phyloP scores from a whole-genome alignment of 75 land plant genomes.

The Selaginella tamariscina region DNA sequence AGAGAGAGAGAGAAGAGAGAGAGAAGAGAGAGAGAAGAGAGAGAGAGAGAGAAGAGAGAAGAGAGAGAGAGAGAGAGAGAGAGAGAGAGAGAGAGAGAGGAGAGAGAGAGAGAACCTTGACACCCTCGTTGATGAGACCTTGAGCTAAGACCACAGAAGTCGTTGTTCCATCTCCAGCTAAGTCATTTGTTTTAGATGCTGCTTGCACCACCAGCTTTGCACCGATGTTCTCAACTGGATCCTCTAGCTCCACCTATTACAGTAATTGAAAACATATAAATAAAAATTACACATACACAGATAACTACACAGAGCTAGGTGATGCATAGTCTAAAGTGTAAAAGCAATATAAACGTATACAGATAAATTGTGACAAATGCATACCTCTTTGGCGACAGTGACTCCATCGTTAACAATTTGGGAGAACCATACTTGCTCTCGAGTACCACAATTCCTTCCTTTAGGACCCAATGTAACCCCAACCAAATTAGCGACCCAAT shows the following conservation, averaged over 20 bases:
- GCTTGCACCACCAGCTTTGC: constrained; percentile 78
- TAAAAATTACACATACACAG: too few species aligned
- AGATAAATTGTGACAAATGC: background rate
- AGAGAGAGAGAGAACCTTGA: constrained; percentile 42
- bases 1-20: too few species aligned
- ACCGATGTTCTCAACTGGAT: constrained; percentile 84
- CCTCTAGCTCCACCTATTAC: constrained; percentile 66
- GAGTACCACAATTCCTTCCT: constrained; percentile 78
- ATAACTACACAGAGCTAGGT: too few species aligned
- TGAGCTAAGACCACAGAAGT: constrained; percentile 83
- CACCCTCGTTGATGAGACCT: constrained; percentile 77
- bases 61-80: too few species aligned
- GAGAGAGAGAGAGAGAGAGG: too few species aligned
- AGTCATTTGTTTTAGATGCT: too few species aligned
- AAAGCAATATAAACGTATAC: background rate
- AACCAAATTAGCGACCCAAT: constrained; percentile 85
- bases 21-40: too few species aligned
- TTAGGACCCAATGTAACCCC: constrained; percentile 80
- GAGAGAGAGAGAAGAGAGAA: too few species aligned
- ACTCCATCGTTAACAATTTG: constrained; percentile 87
- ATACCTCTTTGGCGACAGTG: constrained; percentile 74
- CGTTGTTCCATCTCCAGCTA: constrained; percentile 86
- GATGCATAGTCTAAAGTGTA: too few species aligned
- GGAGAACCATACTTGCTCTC: too few species aligned
- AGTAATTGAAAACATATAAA: too few species aligned